These are phyloP conservation scores for Prosopis cineraria DNA, from an alignment of 306 rosid species.

Conservation along the genomic window DNA sequence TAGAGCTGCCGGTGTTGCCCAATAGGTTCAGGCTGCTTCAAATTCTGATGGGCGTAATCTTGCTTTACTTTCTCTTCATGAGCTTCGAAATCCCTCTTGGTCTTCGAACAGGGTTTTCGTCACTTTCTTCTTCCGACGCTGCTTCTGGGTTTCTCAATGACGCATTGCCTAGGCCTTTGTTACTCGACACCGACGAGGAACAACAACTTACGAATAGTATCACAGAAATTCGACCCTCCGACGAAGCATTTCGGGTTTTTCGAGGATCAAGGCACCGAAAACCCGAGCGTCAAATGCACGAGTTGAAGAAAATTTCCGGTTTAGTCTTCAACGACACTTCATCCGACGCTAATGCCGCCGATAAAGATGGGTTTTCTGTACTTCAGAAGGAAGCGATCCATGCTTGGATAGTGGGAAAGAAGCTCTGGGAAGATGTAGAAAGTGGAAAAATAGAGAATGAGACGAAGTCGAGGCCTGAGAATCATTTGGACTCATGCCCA, in stretches of 20 bases:
- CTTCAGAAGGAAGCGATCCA: slow-evolving; percentile 68
- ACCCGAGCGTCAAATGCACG: slow-evolving; percentile 45
- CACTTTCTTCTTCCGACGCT: slow-evolving; percentile 44
- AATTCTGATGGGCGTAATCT: slow-evolving; percentile 56
- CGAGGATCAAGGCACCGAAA: slow-evolving; percentile 35
- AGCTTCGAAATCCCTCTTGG: slow-evolving; percentile 82
- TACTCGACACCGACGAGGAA: slow-evolving; percentile 45
- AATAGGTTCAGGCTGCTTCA: slow-evolving; percentile 72
- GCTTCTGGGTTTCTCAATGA: slow-evolving; percentile 52
- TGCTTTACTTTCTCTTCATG: slow-evolving; percentile 67
- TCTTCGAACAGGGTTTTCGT: slow-evolving; percentile 48
- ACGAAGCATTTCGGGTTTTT: slow-evolving; percentile 39
- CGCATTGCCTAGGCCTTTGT: slow-evolving; percentile 47
- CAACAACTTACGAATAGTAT: slow-evolving; percentile 36
- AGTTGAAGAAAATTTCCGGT: slow-evolving; percentile 62
- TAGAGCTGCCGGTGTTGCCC: slow-evolving; percentile 47
- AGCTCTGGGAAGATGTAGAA: slow-evolving; percentile 71
- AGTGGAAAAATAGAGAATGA: slow-evolving; percentile 42
- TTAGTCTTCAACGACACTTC: slow-evolving; percentile 58
- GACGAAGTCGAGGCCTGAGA: slow-evolving; percentile 38
- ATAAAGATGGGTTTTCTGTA: slow-evolving; percentile 46
- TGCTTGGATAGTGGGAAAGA: slow-evolving; percentile 74
- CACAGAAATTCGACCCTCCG: slow-evolving; percentile 33
- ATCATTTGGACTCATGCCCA: slow-evolving; percentile 67
- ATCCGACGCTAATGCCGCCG: slow-evolving; percentile 36